Percentiles rank a stretch among this genome's conserved stretches.
Conservation (phyloP, 305 asterid species). For the Fraxinus greggii region DNA sequence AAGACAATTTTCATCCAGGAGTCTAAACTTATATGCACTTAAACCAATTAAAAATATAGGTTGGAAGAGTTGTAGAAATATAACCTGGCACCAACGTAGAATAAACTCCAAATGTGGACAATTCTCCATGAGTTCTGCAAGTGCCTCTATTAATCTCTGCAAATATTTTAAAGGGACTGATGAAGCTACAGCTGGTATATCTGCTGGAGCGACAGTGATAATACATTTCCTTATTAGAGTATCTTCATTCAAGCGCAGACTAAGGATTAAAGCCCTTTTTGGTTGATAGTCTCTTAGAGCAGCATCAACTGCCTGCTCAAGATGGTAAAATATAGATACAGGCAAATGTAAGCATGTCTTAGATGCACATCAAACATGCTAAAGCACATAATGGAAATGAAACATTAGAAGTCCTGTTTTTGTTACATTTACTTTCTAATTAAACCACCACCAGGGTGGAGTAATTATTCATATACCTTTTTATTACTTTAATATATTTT, state of each 20-base stretch:
- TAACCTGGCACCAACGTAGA: slow-evolving; percentile 92
- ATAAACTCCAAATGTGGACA: slow-evolving; percentile 87
- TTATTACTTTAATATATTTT: slow-evolving; percentile 2
- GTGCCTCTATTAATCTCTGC: slow-evolving; percentile 82
- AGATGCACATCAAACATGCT: slow-evolving; percentile 5
- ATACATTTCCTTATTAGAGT: slow-evolving; percentile 77
- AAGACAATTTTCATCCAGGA: not conserved
- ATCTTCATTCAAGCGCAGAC: slow-evolving; percentile 93
- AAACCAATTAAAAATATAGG: not conserved
- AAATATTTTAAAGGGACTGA: slow-evolving; percentile 73
- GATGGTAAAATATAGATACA: slow-evolving; percentile 18
- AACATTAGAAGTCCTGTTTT: not conserved
- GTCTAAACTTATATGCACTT: not conserved
- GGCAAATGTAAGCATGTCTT: not conserved
- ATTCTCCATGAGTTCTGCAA: slow-evolving; percentile 81
- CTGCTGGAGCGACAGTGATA: slow-evolving; percentile 59
- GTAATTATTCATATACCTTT: not conserved
- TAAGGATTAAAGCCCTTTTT: slow-evolving; percentile 73
- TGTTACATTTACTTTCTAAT: not conserved
- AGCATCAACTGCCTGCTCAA: slow-evolving; percentile 73
- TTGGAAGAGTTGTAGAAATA: not conserved
- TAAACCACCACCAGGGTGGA: not conserved
- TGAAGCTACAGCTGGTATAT: slow-evolving; percentile 78
- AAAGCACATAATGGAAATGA: not conserved
- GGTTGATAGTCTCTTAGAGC: slow-evolving; percentile 69